phyloP scores from a whole-genome alignment of 805 yeast species.

The Metschnikowia shivogae region DNA sequence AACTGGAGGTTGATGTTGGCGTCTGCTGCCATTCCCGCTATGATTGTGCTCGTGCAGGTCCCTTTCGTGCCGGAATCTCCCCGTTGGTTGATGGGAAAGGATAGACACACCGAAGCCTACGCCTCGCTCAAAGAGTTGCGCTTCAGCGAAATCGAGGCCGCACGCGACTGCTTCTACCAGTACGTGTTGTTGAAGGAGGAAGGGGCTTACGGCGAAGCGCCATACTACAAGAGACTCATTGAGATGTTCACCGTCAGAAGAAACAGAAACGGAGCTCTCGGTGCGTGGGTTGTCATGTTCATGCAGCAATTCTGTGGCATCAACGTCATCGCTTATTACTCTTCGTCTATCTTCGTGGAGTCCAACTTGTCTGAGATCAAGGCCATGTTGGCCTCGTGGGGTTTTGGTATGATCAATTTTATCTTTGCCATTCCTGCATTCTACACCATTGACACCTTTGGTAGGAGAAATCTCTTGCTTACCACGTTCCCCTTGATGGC shows the following conservation, averaged over 20 bases:
- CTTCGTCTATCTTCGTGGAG: conserved; percentile 67
- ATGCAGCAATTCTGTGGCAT: conserved; percentile 92
- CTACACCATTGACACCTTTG: conserved; percentile 71
- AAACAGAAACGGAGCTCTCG: conserved; percentile 78
- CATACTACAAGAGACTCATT: conserved; percentile 43
- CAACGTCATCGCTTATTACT: conserved; percentile 83
- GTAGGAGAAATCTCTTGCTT: conserved; percentile 60
- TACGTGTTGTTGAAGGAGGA: conserved; percentile 58
- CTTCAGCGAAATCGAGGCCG: conserved; percentile 48
- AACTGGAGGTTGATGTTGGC: conserved; percentile 69
- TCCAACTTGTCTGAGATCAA: conserved; percentile 60
- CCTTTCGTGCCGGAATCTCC: conserved; percentile 66
- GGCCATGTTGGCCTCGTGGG: conserved; percentile 78
- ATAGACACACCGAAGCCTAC: conserved; percentile 46
- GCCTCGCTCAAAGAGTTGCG: conserved; percentile 47
- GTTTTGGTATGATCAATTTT: conserved; percentile 79
- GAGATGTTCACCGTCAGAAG: conserved; percentile 71
- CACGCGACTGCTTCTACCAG: conserved; percentile 61
- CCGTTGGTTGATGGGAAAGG: conserved; percentile 60
- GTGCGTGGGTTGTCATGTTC: conserved; percentile 78
- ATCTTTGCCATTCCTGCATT: conserved; percentile 81
- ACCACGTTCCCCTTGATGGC: conserved; percentile 63
- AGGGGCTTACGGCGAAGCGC: conserved; percentile 43
- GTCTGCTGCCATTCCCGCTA: conserved; percentile 54
- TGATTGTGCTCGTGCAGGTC: conserved; percentile 47